Percentiles rank a stretch among this genome's conserved stretches.
phyloP scores from a whole-genome alignment of 352 stramenopile species.

The Globisporangium recalcitrans region DNA sequence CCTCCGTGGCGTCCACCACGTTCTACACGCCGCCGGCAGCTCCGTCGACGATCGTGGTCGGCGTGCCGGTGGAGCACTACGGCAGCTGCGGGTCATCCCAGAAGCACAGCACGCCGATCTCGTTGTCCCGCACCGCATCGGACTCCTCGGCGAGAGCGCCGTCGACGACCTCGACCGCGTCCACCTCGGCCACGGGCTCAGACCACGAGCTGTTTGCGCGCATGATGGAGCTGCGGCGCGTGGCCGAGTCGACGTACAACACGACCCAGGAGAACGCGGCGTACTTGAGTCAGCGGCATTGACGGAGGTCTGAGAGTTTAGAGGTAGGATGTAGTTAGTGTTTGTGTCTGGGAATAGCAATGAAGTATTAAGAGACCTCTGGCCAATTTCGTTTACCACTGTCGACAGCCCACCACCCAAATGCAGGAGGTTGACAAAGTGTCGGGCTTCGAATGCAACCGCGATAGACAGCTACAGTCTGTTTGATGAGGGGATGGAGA shows the following conservation, averaged over 20 bases:
- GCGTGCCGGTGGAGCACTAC: slow-evolving; percentile 10
- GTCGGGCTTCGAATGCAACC: too few relatives aligned
- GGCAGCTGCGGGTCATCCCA: not conserved
- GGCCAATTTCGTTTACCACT: too few relatives aligned
- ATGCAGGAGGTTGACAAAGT: too few relatives aligned
- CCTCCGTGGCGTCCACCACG: not conserved
- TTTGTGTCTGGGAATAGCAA: too few relatives aligned
- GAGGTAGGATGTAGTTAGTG: too few relatives aligned
- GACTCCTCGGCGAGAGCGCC: slow-evolving; percentile 16
- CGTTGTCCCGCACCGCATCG: not conserved
- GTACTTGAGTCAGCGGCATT: slow-evolving; percentile 25
- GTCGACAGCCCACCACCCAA: too few relatives aligned
- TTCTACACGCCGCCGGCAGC: slow-evolving; percentile 10
- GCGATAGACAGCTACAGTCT: too few relatives aligned
- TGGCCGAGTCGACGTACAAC: slow-evolving; percentile 44
- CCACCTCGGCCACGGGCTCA: not conserved
- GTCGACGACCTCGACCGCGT: slow-evolving; percentile 1
- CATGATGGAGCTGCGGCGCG: slow-evolving; percentile 48
- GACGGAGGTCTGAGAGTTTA: too few relatives aligned
- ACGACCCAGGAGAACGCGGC: slow-evolving; percentile 45
- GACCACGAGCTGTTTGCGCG: slow-evolving; percentile 21
- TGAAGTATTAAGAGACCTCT: too few relatives aligned
- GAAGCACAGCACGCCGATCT: not conserved
- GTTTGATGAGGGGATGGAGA: too few relatives aligned
- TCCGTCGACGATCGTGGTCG: slow-evolving; percentile 2